phyloP scores from a whole-genome alignment of 108 stramenopile species.

The Cyclotella choctawhatcheeana region DNA sequence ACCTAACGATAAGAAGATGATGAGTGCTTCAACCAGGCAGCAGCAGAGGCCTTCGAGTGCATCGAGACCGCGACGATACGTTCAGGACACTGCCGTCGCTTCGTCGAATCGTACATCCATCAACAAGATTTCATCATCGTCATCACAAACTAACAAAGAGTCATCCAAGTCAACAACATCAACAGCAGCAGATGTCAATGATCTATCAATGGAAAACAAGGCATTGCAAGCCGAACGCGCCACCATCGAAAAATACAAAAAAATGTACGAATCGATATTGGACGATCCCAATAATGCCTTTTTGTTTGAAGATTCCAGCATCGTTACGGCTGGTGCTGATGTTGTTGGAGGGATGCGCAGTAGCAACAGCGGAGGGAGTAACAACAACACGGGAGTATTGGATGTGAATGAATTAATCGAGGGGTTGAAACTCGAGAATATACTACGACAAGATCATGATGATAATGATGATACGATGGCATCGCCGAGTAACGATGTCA shows the following conservation, averaged over 20 bases:
- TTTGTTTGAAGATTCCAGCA: background rate
- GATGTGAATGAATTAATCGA: slow-evolving; percentile 7
- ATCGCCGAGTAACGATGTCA: background rate
- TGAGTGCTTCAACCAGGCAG: no score
- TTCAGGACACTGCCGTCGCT: no score
- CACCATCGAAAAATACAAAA: slow-evolving; percentile 15
- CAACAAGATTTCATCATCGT: no score
- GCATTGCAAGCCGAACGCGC: slow-evolving; percentile 12
- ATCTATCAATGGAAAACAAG: background rate
- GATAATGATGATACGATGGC: background rate
- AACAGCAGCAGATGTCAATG: background rate
- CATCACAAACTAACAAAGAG: background rate
- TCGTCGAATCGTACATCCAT: no score
- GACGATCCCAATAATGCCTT: slow-evolving; percentile 5
- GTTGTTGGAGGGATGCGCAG: background rate
- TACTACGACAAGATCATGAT: no score
- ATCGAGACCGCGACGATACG: no score
- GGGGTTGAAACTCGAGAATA: background rate
- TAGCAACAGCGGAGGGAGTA: background rate
- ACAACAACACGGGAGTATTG: background rate
- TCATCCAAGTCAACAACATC: background rate
- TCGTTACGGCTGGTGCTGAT: background rate
- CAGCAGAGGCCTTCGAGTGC: no score
- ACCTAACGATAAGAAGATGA: no score
- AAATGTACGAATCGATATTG: slow-evolving; percentile 10